Conservation (phyloP, 2,329 filamentous ascomycete genomes). For the Calycina herbarum region DNA sequence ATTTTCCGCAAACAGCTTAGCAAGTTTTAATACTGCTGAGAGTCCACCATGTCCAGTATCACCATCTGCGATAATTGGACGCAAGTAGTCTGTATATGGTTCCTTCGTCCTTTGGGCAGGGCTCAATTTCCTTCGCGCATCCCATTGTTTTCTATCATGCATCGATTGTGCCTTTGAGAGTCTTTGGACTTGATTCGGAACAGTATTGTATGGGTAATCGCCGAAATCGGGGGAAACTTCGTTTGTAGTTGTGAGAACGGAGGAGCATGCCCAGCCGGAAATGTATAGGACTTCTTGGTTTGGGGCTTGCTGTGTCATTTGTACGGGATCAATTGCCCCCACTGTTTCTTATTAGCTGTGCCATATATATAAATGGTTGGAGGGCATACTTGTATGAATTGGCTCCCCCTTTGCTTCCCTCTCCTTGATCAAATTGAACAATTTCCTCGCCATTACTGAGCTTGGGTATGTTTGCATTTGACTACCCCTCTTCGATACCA, state of each 20-base stretch:
- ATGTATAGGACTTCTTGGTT: conserved; percentile 96
- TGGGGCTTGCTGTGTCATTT: conserved; percentile 97
- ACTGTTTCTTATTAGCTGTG: conserved; percentile 51
- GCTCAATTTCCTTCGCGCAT: conserved; percentile 75
- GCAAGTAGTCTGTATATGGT: conserved; percentile 87
- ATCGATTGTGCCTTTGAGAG: conserved; percentile 95
- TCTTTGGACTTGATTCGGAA: conserved; percentile 95
- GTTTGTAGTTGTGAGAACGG: conserved; percentile 88
- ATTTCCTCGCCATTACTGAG: conserved; percentile 90
- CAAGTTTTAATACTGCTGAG: conserved; percentile 90
- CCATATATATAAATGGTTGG: not conserved
- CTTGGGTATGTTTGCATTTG: conserved; percentile 87
- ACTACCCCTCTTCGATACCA: conserved; percentile 89
- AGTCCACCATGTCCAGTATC: conserved; percentile 95
- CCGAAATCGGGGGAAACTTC: conserved; percentile 98
- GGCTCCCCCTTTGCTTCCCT: conserved; percentile 77
- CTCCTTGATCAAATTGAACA: conserved; percentile 86
- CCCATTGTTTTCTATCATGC: conserved; percentile 96
- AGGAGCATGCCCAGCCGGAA: conserved; percentile 96
- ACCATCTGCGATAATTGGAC: conserved; percentile 93
- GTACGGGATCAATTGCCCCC: conserved; percentile 97
- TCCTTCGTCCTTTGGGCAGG: conserved; percentile 70
- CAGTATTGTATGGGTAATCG: conserved; percentile 98
- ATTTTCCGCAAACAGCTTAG: conserved; percentile 96
- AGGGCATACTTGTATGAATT: conserved; percentile 79